Conservation (phyloP, 225 moss, liverwort and hornwort species). For the Neckera pumila region DNA sequence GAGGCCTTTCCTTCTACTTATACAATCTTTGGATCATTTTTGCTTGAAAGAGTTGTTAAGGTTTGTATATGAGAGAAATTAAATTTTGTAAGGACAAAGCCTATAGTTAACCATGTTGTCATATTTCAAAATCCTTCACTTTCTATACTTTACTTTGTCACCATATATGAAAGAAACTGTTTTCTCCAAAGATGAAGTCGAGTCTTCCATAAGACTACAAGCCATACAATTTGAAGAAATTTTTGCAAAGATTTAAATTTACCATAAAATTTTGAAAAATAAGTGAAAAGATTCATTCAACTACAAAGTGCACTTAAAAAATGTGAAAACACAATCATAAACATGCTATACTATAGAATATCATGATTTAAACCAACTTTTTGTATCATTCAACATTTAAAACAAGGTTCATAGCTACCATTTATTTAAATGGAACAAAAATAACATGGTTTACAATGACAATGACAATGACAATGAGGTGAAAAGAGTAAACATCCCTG, state of each 20-base stretch:
- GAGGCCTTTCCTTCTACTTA: rapidly evolving
- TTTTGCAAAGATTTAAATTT: not conserved
- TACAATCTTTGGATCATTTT: not conserved
- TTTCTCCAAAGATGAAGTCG: too few relatives aligned
- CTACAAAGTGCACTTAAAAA: not conserved
- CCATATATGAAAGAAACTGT: not conserved
- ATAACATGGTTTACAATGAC: not conserved
- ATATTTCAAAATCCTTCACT: not conserved
- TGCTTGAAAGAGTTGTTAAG: not conserved
- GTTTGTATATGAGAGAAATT: not conserved
- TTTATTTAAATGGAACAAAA: not conserved
- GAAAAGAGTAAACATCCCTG: too few relatives aligned
- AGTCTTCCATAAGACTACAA: not conserved
- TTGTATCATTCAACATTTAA: not conserved
- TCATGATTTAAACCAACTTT: not conserved
- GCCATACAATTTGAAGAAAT: not conserved
- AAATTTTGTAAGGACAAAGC: rapidly evolving
- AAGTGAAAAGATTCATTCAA: not conserved
- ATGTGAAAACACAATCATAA: not conserved
- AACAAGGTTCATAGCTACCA: not conserved
- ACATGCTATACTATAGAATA: not conserved
- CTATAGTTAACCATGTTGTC: not conserved
- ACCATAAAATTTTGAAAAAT: not conserved
- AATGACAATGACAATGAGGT: too few relatives aligned
- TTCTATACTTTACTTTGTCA: not conserved